A percentile compares a stretch with the other conserved stretches of the same genome.
Evolutionary conservation across 2,329 filamentous ascomycete species (phyloP).

Genomic region (Lachnellula arida): DNA sequence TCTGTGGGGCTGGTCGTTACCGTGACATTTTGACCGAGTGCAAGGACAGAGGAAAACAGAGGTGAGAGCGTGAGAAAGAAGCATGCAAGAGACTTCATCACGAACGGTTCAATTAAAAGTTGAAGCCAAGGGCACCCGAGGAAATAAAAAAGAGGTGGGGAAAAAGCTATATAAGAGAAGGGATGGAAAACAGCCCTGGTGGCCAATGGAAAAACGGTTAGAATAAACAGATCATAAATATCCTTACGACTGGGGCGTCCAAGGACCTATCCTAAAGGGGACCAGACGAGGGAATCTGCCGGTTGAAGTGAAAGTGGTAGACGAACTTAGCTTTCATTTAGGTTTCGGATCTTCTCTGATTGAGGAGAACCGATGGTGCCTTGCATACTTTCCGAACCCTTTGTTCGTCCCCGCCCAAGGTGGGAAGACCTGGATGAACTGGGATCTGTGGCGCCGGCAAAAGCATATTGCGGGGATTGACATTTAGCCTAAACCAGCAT

Average conservation of each 20-base stretch:
- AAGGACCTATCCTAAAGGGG: not conserved
- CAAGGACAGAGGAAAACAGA: slow-evolving; percentile 27
- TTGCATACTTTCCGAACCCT: not conserved
- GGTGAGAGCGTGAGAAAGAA: slow-evolving; percentile 18
- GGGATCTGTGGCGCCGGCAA: slow-evolving; percentile 11
- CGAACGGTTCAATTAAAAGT: not conserved
- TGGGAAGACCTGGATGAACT: not conserved
- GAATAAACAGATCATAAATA: slow-evolving; percentile 1
- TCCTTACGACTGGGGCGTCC: not conserved
- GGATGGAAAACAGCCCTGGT: not conserved
- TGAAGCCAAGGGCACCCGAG: not conserved
- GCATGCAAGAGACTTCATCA: slow-evolving; percentile 15
- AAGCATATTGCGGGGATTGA: slow-evolving; percentile 25
- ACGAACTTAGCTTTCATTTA: not conserved
- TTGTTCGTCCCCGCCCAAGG: not conserved
- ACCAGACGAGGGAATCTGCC: slow-evolving; percentile 3
- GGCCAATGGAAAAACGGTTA: not conserved
- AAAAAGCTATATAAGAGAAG: not conserved
- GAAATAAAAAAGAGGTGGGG: not conserved
- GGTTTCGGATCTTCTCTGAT: not conserved
- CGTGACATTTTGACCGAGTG: slow-evolving; percentile 45
- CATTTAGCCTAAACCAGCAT: slow-evolving; percentile 24
- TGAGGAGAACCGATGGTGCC: not conserved
- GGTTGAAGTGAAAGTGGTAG: slow-evolving; percentile 6
- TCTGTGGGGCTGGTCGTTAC: slow-evolving; percentile 37